A percentile compares a stretch with the other conserved stretches of the same genome.
Evolutionary conservation across 1,139 yeast species (phyloP).

Genomic region (Kurtzmaniella natalensis): DNA sequence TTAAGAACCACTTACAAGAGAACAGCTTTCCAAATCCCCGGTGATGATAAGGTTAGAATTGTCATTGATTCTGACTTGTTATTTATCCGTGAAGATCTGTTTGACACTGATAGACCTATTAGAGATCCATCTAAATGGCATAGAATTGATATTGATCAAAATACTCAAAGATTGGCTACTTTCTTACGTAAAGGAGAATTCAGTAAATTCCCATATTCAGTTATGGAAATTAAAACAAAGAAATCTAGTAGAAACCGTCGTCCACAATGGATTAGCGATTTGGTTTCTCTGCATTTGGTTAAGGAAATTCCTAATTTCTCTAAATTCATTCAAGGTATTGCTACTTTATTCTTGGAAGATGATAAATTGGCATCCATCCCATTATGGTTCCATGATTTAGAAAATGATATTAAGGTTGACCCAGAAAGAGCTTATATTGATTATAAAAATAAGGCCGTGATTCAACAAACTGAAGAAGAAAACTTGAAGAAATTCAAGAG

Average conservation of each 20-base stretch:
- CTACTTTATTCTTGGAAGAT: constrained; percentile 82
- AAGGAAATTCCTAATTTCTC: constrained; percentile 90
- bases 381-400: constrained; percentile 91
- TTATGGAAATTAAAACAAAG: constrained; percentile 81
- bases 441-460: constrained; percentile 38
- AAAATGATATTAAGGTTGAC: constrained; percentile 67
- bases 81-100: constrained; percentile 86
- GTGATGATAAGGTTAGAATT: constrained; percentile 87
- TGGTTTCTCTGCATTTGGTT: constrained; percentile 77
- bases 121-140: constrained; percentile 92
- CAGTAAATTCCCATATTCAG: constrained; percentile 82
- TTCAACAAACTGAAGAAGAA: constrained; percentile 43
- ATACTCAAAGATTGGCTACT: constrained; percentile 63
- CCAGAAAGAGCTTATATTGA: constrained; percentile 72
- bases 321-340: constrained; percentile 86
- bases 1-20: constrained; percentile 84
- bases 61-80: constrained; percentile 85
- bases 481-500: constrained; percentile 42
- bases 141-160: constrained; percentile 81
- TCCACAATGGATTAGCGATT: constrained; percentile 82
- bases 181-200: constrained; percentile 83
- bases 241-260: constrained; percentile 38
- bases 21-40: constrained; percentile 97
- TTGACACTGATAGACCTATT: constrained; percentile 79
- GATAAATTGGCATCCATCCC: constrained; percentile 88